Evolutionary conservation across 2,329 filamentous ascomycete species (phyloP).

Genomic region (Penicillium sp.): DNA sequence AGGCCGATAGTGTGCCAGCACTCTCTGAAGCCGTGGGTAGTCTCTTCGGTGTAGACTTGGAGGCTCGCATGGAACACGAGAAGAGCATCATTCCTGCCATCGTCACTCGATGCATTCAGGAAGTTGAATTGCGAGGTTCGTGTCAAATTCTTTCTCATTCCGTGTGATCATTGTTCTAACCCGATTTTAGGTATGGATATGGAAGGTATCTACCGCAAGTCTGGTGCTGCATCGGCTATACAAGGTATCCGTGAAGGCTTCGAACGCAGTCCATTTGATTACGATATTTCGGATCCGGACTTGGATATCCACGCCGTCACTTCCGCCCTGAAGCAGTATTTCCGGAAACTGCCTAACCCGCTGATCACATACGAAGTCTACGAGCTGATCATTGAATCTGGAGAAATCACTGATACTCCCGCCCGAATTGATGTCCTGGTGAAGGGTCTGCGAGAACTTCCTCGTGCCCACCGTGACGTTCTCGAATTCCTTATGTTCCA

Average conservation of each 20-base stretch:
- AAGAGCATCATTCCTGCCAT: slow-evolving; percentile 85
- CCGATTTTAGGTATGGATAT: slow-evolving; percentile 70
- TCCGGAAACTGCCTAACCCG: slow-evolving; percentile 85
- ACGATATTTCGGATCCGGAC: slow-evolving; percentile 88
- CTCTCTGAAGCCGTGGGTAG: slow-evolving; percentile 40
- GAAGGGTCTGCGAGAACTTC: slow-evolving; percentile 73
- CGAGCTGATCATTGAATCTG: slow-evolving; percentile 74
- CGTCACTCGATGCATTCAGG: slow-evolving; percentile 90
- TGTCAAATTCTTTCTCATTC: not conserved
- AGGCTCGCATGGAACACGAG: slow-evolving; percentile 82
- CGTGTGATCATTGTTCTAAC: not conserved
- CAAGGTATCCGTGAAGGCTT: slow-evolving; percentile 90
- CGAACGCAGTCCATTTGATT: slow-evolving; percentile 71
- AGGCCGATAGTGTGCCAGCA: slow-evolving; percentile 45
- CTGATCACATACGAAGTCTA: slow-evolving; percentile 92
- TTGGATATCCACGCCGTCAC: slow-evolving; percentile 96
- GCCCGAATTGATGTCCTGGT: slow-evolving; percentile 71
- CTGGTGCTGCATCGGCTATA: slow-evolving; percentile 86
- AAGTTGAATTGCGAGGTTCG: slow-evolving; percentile 83
- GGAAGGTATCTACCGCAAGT: slow-evolving; percentile 97
- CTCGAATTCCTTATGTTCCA: slow-evolving; percentile 95
- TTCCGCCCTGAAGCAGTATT: slow-evolving; percentile 94
- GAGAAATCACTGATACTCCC: slow-evolving; percentile 61
- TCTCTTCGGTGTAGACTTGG: slow-evolving; percentile 87
- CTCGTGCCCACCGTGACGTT: slow-evolving; percentile 80